Evolutionary conservation across 352 stramenopile genomes (phyloP).

Genomic region (Halophytophthora batemanensis): DNA sequence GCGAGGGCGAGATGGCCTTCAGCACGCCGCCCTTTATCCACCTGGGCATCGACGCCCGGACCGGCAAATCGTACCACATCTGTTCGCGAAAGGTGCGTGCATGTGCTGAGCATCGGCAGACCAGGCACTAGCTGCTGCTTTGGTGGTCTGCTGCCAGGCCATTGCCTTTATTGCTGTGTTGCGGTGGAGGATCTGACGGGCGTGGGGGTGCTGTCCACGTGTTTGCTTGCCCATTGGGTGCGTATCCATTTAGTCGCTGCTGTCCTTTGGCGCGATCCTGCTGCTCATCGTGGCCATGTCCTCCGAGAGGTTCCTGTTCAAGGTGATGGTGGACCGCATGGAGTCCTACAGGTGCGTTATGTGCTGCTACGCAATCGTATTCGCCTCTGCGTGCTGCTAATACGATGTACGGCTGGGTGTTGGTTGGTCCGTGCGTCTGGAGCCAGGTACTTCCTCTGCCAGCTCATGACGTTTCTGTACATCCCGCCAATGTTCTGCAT

Average conservation of each 20-base stretch:
- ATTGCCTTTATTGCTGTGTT: too few species aligned
- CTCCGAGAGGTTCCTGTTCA: slow-evolving; percentile 85
- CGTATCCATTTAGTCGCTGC: slow-evolving; percentile 44
- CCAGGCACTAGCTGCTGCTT: too few species aligned
- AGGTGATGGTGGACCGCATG: slow-evolving; percentile 88
- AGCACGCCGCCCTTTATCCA: slow-evolving; percentile 71
- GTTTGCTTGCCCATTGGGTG: too few species aligned
- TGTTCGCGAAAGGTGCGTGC: slow-evolving; percentile 79
- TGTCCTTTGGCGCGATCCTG: slow-evolving; percentile 73
- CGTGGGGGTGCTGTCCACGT: too few species aligned
- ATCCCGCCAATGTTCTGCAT: slow-evolving; percentile 86
- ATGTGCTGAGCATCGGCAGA: too few species aligned
- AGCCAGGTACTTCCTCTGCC: slow-evolving; percentile 80
- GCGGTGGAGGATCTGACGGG: too few species aligned
- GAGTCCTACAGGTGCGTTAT: slow-evolving; percentile 74
- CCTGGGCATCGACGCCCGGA: slow-evolving; percentile 79
- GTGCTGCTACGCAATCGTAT: neutral
- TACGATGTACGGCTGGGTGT: neutral
- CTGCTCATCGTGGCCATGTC: slow-evolving; percentile 75
- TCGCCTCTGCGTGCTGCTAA: neutral
- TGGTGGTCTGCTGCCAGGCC: too few species aligned
- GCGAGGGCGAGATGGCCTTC: slow-evolving; percentile 49
- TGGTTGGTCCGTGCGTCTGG: neutral
- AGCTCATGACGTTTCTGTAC: slow-evolving; percentile 88
- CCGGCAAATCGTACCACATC: slow-evolving; percentile 82